These are phyloP conservation scores for Umbellularia californica DNA, from an alignment of 164 flowering plant species.

Conservation along the genomic window DNA sequence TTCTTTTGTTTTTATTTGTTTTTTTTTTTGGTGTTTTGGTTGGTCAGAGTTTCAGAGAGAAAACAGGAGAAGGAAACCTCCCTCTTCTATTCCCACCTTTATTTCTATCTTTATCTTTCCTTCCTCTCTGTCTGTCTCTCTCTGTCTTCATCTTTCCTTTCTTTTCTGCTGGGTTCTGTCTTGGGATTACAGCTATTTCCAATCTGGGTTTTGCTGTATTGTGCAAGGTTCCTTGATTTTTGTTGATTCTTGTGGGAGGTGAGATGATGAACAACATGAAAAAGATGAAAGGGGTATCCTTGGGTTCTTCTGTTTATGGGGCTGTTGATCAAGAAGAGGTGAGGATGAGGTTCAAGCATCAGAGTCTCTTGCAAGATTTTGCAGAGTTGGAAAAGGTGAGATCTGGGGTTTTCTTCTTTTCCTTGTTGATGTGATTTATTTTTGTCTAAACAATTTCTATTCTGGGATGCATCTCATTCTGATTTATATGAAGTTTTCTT, in stretches of 20 bases:
- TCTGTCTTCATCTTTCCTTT: constrained; percentile 6
- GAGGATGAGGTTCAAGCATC: constrained; percentile 48
- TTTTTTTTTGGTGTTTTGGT: constrained; percentile 26
- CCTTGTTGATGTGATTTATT: constrained; percentile 5
- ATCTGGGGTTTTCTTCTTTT: constrained; percentile 3
- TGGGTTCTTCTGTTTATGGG: constrained; percentile 24
- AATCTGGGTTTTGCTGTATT: neutral
- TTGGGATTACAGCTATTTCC: neutral
- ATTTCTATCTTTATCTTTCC: constrained; percentile 15
- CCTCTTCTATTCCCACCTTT: neutral
- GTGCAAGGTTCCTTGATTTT: neutral
- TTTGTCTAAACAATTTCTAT: neutral
- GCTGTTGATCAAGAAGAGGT: constrained; percentile 35
- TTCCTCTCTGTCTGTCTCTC: constrained; percentile 10
- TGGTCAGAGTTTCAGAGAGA: constrained; percentile 65
- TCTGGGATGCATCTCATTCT: neutral
- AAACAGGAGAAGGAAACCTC: constrained; percentile 37
- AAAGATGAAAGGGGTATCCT: constrained; percentile 46
- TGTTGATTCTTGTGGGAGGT: constrained; percentile 6
- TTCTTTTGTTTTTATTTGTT: constrained; percentile 23
- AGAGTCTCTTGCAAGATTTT: constrained; percentile 67
- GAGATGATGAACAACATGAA: constrained; percentile 28
- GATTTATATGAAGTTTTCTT: constrained; percentile 12
- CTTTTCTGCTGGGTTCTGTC: constrained; percentile 3
- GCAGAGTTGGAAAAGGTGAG: constrained; percentile 58